Evolutionary conservation across 2,329 filamentous ascomycete genomes (phyloP), one percentile per base, ranked within the genome.

Genomic region (Zopfia rhizophila): DNA sequence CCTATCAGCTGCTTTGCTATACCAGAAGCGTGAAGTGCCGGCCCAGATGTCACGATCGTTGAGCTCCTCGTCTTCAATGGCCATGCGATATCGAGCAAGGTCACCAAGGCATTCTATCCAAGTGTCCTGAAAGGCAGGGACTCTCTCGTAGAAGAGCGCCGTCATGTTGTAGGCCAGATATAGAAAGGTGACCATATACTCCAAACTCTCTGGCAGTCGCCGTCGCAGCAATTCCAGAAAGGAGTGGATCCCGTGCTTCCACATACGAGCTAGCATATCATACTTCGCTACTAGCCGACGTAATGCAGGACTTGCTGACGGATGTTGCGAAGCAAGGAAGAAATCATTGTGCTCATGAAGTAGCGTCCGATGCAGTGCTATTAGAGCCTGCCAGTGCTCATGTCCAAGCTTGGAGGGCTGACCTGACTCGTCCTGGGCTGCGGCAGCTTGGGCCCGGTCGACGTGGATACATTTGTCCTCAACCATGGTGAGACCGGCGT

Each of bases 71-170:
- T 93, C 88, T 65, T 96, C 90, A 27, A 96, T 90, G 0, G 90
- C 90, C 90, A 96, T 96, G 1, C 86, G 77, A 56, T 93, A 95
- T 21, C 91, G 77, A 0, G 85, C 87, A 0, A 96, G 72, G 60
- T 96, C 91, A 0, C 91, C 91, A 0, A 96, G 74, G 37, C 90
- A 96, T 54, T 96, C 91, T 5, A 93, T 88, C 91, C 91, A 96
- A 0, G 29, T 42, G 21, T 36, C 29, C 12, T 27, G 17, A 42
- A 42, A 42, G 18, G 29, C 29, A 11, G 87, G 84, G 0, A 95
- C 88, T 0, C 88, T 93, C 58, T 96, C 91, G 47, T 89, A 87
- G 0, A 96, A 70, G 0, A 96, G 70, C 0, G 88, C 86, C 80
- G 95, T 89, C 82, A 93, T 92, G 0, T 85, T 87, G 54, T 96